These are phyloP conservation scores for Medicago truncatula DNA, from an alignment of 306 rosid species.

Conservation along the genomic window DNA sequence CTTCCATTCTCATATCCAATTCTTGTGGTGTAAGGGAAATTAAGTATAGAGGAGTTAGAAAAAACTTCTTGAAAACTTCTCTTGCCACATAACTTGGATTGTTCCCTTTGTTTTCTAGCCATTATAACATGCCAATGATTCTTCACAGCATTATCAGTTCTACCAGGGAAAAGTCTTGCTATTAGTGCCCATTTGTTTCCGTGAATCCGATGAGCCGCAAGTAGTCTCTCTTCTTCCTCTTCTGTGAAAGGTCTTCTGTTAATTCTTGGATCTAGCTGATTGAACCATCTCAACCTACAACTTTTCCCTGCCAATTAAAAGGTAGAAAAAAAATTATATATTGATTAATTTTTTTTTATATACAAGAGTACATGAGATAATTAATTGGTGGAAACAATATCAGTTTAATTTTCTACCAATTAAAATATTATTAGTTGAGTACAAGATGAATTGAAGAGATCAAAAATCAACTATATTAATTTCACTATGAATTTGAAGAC, in stretches of 20 bases:
- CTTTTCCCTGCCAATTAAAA: conserved; percentile 68
- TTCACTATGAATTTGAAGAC: not conserved
- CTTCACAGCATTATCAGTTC: conserved; percentile 96
- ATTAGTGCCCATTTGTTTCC: conserved; percentile 98
- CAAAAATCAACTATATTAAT: not conserved
- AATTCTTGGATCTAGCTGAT: conserved; percentile 93
- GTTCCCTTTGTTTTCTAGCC: conserved; percentile 94
- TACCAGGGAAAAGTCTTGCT: conserved; percentile 85
- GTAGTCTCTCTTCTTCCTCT: conserved; percentile 87
- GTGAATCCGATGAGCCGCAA: conserved; percentile 81
- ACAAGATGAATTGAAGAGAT: not conserved
- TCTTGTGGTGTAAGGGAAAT: not conserved
- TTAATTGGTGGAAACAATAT: too few species aligned
- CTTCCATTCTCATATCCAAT: conserved; percentile 44
- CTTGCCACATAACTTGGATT: conserved; percentile 73
- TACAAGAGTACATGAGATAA: not conserved
- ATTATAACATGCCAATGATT: conserved; percentile 97
- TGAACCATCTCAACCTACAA: conserved; percentile 96
- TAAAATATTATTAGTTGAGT: not conserved
- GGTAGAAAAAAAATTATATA: not conserved
- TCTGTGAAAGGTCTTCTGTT: conserved; percentile 89
- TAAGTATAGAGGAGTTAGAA: not conserved
- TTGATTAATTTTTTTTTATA: not conserved
- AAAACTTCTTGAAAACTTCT: conserved; percentile 51
- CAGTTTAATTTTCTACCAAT: not conserved